Base-by-base conservation (phyloP, 257 asterid species). In the Avicennia marina region DNA sequence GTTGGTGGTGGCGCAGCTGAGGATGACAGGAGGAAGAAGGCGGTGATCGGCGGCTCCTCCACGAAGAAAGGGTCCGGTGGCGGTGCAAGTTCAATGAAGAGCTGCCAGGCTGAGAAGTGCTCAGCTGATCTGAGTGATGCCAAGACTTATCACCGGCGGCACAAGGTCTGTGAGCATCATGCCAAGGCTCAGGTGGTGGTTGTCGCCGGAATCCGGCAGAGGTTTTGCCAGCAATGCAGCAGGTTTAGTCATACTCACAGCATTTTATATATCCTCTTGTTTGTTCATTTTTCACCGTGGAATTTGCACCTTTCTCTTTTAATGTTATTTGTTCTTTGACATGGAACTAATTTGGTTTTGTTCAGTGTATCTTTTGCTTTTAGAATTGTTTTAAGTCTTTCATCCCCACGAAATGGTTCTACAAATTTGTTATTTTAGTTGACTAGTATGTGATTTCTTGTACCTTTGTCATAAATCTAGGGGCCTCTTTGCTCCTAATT, bases 221-320 rank as follows among this genome's bases (percentile, higher is more conserved):
- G 94, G 44, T 86, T 86, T 52, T 86, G 93, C 68, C 95, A 87
- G 72, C 95, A 84, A 79, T 87, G 94, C 73, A 87, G 95, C 90
- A 82, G 94, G 95, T 81, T 40, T 41, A 46, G 11, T 6, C 51
- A 11, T 31, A n/a, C n/a, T n/a, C n/a, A n/a, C n/a, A 10, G 1
- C 26, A 43, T 39, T 2, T 8, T 27, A 21, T 53, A 24, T 16
- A n/a, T n/a, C n/a, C n/a, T n/a, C n/a, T n/a, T n/a, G n/a, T n/a
- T n/a, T n/a, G n/a, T n/a, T n/a, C n/a, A n/a, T n/a, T n/a, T n/a
- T 40, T 25, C 6, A 1, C 5, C 29, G 7, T 1, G 11, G 3
- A 17, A 21, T 22, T 20, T 15, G 7, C 25, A 43, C 13, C 7
- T 17, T 1, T n/a, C n/a, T n/a, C n/a, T 62, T 34, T 21, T n/a